Conservation (phyloP, 1,139 yeast species). For the Yamadazyma friedrichii region DNA sequence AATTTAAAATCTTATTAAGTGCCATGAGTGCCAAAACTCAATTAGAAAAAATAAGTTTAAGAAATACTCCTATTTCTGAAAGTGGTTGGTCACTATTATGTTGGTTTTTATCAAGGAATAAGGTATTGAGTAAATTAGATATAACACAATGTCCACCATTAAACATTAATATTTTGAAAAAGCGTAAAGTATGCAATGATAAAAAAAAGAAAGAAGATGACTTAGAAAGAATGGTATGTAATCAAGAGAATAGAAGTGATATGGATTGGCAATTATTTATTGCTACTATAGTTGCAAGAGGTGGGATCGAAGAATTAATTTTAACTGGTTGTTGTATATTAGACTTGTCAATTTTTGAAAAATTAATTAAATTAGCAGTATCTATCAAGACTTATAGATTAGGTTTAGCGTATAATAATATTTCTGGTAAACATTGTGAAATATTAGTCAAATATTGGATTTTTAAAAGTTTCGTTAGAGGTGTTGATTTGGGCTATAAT, state of each 20-base stretch:
- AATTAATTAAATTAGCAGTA: slow-evolving; percentile 56
- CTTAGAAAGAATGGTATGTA: slow-evolving; percentile 55
- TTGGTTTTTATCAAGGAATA: slow-evolving; percentile 66
- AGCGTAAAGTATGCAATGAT: slow-evolving; percentile 17
- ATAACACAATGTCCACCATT: slow-evolving; percentile 70
- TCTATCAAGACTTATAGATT: slow-evolving; percentile 51
- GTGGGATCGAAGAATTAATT: slow-evolving; percentile 71
- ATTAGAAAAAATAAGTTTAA: slow-evolving; percentile 63
- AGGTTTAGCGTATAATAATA: slow-evolving; percentile 68
- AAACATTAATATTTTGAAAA: slow-evolving; percentile 54
- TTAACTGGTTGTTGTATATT: slow-evolving; percentile 71
- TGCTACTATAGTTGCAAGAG: slow-evolving; percentile 65
- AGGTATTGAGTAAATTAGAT: slow-evolving; percentile 55
- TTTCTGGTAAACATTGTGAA: slow-evolving; percentile 50
- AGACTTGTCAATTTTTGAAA: slow-evolving; percentile 52
- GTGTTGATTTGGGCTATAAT: slow-evolving; percentile 72
- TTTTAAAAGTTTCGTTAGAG: slow-evolving; percentile 39
- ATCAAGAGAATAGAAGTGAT: slow-evolving; percentile 59
- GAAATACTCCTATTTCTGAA: slow-evolving; percentile 67
- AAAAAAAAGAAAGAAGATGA: slow-evolving; percentile 25
- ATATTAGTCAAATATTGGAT: slow-evolving; percentile 46
- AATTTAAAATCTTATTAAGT: slow-evolving; percentile 60
- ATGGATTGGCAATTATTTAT: slow-evolving; percentile 76
- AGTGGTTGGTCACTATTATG: slow-evolving; percentile 73
- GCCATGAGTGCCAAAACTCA: slow-evolving; percentile 61